Evolutionary conservation across 2,329 filamentous ascomycete species (phyloP).

Genomic region (Diaporthe australafricana): DNA sequence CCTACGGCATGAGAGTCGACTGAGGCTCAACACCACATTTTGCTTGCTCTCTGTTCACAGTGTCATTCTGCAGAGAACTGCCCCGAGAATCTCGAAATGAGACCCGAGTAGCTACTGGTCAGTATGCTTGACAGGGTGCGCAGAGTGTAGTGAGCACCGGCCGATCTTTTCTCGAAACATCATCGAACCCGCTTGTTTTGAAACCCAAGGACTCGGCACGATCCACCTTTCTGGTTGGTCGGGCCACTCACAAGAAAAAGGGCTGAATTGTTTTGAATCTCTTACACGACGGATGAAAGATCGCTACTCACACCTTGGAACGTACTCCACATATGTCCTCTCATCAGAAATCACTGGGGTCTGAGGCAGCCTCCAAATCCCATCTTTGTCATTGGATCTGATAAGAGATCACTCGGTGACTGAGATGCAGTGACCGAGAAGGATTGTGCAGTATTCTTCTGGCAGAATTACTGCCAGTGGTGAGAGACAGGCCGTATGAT

Average conservation of each 20-base stretch:
- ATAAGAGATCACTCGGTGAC: neutral
- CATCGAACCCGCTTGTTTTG: slow-evolving; percentile 16
- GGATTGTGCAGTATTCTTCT: too few relatives aligned
- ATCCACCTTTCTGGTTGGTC: slow-evolving; percentile 8
- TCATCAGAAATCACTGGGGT: neutral
- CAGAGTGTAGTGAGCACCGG: neutral
- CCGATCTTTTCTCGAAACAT: slow-evolving; percentile 16
- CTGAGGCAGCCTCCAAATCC: neutral
- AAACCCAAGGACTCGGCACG: neutral
- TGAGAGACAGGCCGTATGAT: too few relatives aligned
- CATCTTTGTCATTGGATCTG: neutral
- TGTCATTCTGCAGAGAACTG: neutral
- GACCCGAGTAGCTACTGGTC: neutral
- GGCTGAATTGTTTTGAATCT: slow-evolving; percentile 18
- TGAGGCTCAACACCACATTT: neutral
- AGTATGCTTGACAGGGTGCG: neutral
- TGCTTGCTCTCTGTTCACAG: neutral
- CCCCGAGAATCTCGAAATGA: too few relatives aligned
- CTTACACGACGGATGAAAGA: neutral
- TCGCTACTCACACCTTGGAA: neutral
- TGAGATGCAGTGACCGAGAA: neutral
- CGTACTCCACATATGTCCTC: neutral
- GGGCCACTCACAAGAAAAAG: neutral
- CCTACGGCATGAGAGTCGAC: neutral
- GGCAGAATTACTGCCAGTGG: too few relatives aligned